phyloP scores from a whole-genome alignment of 129 eudicot genomes.

The Chrysanthemum makinoi region DNA sequence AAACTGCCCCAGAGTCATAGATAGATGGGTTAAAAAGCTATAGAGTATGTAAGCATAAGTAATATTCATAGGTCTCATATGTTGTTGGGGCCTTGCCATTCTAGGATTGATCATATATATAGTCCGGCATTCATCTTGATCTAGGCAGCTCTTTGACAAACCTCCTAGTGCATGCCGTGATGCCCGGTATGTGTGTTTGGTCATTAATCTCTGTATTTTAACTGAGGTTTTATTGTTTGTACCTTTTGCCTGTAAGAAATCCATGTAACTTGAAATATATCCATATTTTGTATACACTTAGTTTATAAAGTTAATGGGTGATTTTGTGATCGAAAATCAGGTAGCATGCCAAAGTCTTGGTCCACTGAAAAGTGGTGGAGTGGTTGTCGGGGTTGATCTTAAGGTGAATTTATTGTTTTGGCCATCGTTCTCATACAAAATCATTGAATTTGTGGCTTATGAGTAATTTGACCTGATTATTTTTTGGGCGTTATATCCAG shows the following conservation, averaged over 20 bases:
- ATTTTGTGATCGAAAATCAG: slow-evolving; percentile 33
- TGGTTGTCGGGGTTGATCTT: slow-evolving; percentile 76
- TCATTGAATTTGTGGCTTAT: neutral
- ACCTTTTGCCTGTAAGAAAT: neutral
- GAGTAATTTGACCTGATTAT: slow-evolving; percentile 6
- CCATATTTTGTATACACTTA: neutral
- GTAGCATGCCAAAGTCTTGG: slow-evolving; percentile 98
- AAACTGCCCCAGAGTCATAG: no score
- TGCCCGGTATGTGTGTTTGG: neutral
- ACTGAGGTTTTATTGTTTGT: neutral
- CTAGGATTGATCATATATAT: no score
- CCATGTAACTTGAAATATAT: neutral
- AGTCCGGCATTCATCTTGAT: no score
- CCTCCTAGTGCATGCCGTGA: neutral
- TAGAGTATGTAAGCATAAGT: no score
- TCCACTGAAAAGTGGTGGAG: slow-evolving; percentile 71
- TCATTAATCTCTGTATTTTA: neutral
- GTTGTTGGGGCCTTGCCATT: no score
- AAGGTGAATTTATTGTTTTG: slow-evolving; percentile 47
- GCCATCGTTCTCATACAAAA: neutral
- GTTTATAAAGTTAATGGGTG: neutral
- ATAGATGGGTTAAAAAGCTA: no score
- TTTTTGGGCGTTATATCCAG: slow-evolving; percentile 33
- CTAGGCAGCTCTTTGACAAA: no score
- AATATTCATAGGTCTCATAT: no score